These are phyloP conservation scores for Colletotrichum magnum DNA, from an alignment of 2,329 filamentous ascomycete species.

Conservation along the genomic window DNA sequence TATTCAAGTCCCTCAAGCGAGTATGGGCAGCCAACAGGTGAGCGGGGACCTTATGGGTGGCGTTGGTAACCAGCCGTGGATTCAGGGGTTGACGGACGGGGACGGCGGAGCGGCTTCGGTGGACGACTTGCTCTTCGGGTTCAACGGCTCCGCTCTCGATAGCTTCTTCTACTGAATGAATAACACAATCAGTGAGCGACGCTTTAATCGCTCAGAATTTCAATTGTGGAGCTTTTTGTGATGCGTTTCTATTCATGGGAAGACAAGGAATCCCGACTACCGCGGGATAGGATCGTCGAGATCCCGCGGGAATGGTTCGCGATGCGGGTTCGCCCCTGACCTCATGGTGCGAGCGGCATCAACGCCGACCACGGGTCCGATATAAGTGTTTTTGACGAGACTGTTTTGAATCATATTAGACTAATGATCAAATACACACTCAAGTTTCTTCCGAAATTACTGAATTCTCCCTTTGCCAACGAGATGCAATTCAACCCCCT, in stretches of 20 bases:
- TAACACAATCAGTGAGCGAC: neutral
- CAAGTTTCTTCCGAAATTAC: too few species aligned
- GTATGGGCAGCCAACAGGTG: neutral
- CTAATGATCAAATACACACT: too few species aligned
- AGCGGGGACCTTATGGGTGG: neutral
- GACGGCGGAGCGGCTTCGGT: slow-evolving; percentile 39
- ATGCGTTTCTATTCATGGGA: too few species aligned
- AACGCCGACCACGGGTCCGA: too few species aligned
- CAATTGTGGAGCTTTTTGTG: neutral
- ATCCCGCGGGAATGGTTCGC: too few species aligned
- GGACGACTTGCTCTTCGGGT: slow-evolving; percentile 50
- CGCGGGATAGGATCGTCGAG: too few species aligned
- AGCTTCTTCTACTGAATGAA: slow-evolving; percentile 40
- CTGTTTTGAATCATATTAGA: too few species aligned
- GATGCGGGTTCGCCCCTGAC: too few species aligned
- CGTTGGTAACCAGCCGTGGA: slow-evolving; percentile 9
- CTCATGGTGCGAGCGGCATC: too few species aligned
- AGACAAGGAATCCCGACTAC: too few species aligned
- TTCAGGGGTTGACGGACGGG: slow-evolving; percentile 17
- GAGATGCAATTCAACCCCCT: neutral
- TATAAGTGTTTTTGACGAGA: too few species aligned
- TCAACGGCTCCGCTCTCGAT: slow-evolving; percentile 49
- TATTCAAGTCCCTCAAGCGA: neutral
- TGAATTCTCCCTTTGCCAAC: too few species aligned
- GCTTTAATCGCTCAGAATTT: neutral